Base-by-base conservation (phyloP, 2,329 filamentous ascomycete species). In the Diaporthe velutina region DNA sequence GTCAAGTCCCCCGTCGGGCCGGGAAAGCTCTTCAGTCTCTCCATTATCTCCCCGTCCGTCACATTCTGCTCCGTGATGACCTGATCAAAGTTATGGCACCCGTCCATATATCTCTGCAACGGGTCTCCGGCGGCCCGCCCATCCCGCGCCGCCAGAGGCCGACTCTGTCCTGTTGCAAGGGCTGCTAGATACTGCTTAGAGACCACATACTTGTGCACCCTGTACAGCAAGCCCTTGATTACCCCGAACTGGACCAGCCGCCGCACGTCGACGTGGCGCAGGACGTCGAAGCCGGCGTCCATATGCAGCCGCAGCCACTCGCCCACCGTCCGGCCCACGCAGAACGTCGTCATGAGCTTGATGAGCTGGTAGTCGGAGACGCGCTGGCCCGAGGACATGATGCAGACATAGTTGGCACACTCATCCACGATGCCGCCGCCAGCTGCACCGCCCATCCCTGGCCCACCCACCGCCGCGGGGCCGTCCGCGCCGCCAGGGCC, bases 171-270 rank as follows among this genome's bases (percentile, higher is more conserved):
- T 52, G 88, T 88, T 1, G 89, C 90, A 72, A 92, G 81, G 3
- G 85, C 85, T 10, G 88, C 86, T 30, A 93, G 83, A 78, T 91
- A 90, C 81, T 91, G 89, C 80, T 91, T 91, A 5, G 89, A 92
- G 1, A 97, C 90, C 38, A 95, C 94, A 81, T 97, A 97, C 82
- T 97, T 97, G 85, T 98, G 95, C 54, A 98, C 93, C 45, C 97
- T 91, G 83, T 98, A 98, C 33, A 99, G 85, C 78, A 97, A 94
- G 22, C 96, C 96, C 84, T 98, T 98, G 83, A 98, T 98, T 75
- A 98, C 90, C 74, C 96, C 97, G 80, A 98, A 99, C 75, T 98
- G 97, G 77, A 98, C 95, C 77, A 99, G 93, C 38, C 97, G 93
- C 17, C 97, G 91, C 73, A 98, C 91, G 82, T 99, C 97, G 74